Percentiles rank a stretch among this genome's conserved stretches.
Conservation (phyloP, 768 basidiomycete genomes). For the Baorangia bicolor region DNA sequence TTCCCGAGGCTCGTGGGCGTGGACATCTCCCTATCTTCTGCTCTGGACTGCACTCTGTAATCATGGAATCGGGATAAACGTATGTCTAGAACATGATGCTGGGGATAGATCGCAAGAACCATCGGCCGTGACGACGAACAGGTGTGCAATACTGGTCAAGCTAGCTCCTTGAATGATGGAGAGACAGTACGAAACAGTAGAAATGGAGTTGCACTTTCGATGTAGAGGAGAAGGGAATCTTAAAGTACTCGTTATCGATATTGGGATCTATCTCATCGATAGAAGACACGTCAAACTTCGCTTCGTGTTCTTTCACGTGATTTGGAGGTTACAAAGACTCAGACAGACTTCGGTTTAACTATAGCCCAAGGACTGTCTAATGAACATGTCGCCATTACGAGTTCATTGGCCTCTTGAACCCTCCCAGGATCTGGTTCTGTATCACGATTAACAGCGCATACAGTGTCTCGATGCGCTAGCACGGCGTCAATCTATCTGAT, state of each 20-base stretch:
- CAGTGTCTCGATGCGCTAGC: slow-evolving; percentile 59
- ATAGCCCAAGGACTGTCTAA: background rate
- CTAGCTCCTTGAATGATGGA: background rate
- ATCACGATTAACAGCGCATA: slow-evolving; percentile 58
- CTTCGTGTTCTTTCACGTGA: slow-evolving; percentile 1
- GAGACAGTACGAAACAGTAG: background rate
- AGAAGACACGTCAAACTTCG: background rate
- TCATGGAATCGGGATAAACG: background rate
- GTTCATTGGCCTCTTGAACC: slow-evolving; percentile 11
- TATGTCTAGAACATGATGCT: background rate
- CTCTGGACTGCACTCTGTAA: background rate
- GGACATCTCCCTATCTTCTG: background rate
- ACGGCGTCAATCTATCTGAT: background rate
- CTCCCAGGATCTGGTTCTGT: slow-evolving; percentile 58
- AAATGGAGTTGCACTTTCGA: background rate
- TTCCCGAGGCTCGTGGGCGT: background rate
- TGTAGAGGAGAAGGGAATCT: background rate
- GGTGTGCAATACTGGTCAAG: background rate
- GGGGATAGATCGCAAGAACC: background rate
- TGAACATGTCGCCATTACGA: background rate
- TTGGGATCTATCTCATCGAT: background rate
- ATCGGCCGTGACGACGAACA: background rate
- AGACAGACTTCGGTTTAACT: background rate
- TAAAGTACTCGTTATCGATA: background rate
- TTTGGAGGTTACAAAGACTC: background rate